Base-by-base conservation (phyloP, 495 filamentous ascomycete species). In the Aspergillus homomorphus region DNA sequence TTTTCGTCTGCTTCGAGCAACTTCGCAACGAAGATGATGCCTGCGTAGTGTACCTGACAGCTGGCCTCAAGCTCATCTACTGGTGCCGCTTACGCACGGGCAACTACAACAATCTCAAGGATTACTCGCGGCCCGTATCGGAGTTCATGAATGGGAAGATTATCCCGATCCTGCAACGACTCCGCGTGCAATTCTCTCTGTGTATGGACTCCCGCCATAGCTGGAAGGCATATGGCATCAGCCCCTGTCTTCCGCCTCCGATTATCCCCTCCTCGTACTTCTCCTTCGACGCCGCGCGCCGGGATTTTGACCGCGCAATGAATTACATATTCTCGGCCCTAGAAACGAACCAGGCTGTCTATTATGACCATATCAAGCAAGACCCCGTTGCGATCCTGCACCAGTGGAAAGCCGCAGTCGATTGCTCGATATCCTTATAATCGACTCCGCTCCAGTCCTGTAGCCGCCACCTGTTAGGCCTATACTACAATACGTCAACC, bases 1-100 rank as follows among this genome's bases (percentile, higher is more conserved):
- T 62, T 4, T 62, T 62, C 14, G 50, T 62, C 16, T 62, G 60
- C 23, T 62, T 62, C 19, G 60, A 62, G 26, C 60, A 62, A 33
- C 55, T 62, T 18, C 51, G 56, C 48, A 62, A 23, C 16, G 56
- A 56, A 6, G 60, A 62, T 45, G 60, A 55, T 20, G 44, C 60
- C 1, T 59, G 60, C 50, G 12, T 62, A 1, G 0, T 62, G 4
- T 56, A 62, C 4, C 14, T 62, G 8, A 62, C 19, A 0, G 56
- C 60, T 1, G 60, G 41, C 41, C 41, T 43, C 41, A 43, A 43
- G 41, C 41, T 43, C 7, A 43, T 43, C 8, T 12, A 43, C 18
- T 43, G 41, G 41, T 43, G 41, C 14, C 41, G 41, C 3, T 43
- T n/a, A 3, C 41, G 41, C 41, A 43, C 41, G 2, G 41, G 18